Conservation (phyloP, 768 basidiomycete species). For the Inosperma sp. region DNA sequence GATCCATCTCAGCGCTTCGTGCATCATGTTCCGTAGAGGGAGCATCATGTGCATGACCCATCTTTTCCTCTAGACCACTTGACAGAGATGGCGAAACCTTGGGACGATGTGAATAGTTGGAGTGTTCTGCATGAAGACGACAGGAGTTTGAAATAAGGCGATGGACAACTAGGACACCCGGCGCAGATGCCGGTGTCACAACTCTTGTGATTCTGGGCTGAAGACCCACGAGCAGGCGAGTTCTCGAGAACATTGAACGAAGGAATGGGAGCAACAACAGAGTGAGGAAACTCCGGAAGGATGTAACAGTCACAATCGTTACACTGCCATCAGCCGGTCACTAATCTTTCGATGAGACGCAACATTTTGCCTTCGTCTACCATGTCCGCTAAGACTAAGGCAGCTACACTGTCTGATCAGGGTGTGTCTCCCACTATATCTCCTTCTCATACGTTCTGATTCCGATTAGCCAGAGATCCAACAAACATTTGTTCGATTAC, state of each 20-base stretch:
- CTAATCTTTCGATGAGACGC: constrained; percentile 21
- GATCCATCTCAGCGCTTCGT: constrained; percentile 53
- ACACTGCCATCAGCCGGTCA: constrained; percentile 44
- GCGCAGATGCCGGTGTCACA: constrained; percentile 26
- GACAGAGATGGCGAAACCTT: constrained; percentile 26
- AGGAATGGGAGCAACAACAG: constrained; percentile 41
- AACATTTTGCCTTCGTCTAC: constrained; percentile 11
- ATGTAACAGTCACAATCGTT: constrained; percentile 34
- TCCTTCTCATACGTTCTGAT: constrained; percentile 28
- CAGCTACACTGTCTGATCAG: constrained; percentile 59
- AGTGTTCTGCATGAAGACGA: constrained; percentile 36
- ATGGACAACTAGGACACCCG: constrained; percentile 38
- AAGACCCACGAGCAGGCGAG: constrained; percentile 48
- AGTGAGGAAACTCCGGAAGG: constrained; percentile 22
- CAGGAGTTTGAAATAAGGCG: constrained; percentile 50
- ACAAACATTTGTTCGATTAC: constrained; percentile 72
- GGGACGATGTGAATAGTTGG: constrained; percentile 21
- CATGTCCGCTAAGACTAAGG: constrained; percentile 60
- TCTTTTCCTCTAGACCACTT: constrained; percentile 35
- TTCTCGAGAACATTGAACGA: constrained; percentile 50
- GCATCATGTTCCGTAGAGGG: constrained; percentile 31
- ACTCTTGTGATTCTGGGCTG: constrained; percentile 39
- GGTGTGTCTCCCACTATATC: constrained; percentile 42
- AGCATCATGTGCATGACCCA: constrained; percentile 21
- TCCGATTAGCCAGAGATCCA: constrained; percentile 71